Evolutionary conservation across 2,329 filamentous ascomycete species (phyloP).

Genomic region (Ophiostoma fasciatum): DNA sequence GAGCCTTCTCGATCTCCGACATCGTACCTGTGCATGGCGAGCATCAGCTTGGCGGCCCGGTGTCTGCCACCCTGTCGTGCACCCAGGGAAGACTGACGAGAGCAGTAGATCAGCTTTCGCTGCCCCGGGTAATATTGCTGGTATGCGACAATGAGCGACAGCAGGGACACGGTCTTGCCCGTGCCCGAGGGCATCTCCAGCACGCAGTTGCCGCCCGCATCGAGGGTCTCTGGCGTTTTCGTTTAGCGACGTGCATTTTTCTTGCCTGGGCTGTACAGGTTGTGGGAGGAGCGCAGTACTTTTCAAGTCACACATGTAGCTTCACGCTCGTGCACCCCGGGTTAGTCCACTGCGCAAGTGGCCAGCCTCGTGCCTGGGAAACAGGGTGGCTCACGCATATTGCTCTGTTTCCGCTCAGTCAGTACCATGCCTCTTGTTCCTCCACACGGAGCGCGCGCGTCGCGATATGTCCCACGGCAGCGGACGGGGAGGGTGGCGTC

Average conservation of each 20-base stretch:
- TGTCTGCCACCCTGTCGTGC: too few species aligned
- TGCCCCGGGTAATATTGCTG: constrained; percentile 89
- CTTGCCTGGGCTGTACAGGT: neutral
- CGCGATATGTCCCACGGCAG: too few species aligned
- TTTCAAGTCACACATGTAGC: constrained; percentile 44
- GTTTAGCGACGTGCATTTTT: constrained; percentile 3
- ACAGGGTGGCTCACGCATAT: constrained; percentile 27
- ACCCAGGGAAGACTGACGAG: constrained; percentile 41
- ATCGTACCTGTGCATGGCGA: constrained; percentile 54
- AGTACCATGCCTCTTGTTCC: too few species aligned
- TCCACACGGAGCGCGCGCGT: too few species aligned
- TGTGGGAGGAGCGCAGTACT: constrained; percentile 21
- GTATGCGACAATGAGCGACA: constrained; percentile 93
- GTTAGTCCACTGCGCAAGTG: neutral
- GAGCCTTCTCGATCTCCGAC: constrained; percentile 97
- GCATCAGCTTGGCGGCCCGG: too few species aligned
- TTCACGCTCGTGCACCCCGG: constrained; percentile 12
- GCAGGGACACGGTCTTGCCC: constrained; percentile 87
- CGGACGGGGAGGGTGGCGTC: too few species aligned
- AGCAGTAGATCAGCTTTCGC: constrained; percentile 96
- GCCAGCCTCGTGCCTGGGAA: too few species aligned
- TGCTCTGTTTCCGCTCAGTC: constrained; percentile 25
- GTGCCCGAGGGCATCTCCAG: constrained; percentile 98
- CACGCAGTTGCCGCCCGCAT: constrained; percentile 88
- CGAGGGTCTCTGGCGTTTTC: constrained; percentile 49